Evolutionary conservation across 257 asterid species (phyloP), one percentile per base, ranked within the genome.

Genomic region (Forsythia viridissima): DNA sequence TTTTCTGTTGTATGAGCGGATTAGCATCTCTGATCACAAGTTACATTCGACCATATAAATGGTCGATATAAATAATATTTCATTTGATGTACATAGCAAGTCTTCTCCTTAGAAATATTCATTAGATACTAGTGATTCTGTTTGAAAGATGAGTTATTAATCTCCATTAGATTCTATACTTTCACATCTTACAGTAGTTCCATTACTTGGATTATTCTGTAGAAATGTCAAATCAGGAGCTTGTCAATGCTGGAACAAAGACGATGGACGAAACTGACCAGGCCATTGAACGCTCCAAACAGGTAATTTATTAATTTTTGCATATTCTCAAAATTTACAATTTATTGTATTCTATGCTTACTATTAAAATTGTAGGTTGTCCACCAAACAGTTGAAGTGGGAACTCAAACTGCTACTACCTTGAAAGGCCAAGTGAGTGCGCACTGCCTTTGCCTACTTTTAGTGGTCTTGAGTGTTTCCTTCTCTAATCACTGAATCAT

Each of bases 181-280:
- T 71, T 80, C 77, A 38, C 16, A 73, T 72, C 87, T 84, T 76
- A 87, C 75, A 36, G 65, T 78, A 79, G 75, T 84, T 61, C 79
- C 43, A 55, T 83, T 81, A 79, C 70, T 61, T 85, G 74, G 72
- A 55, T 73, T 75, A 71, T 84, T 51, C 63, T 81, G 77, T 83
- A 96, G 99, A 85, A 85, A 96, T 96, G 99, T 92, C 99, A 78
- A 96, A 93, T 79, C 98, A 93, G 89, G 94, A 93, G 93, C 99
- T 96, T 79, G 76, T 96, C 73, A 71, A 83, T 84, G 89, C 94
- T 79, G 99, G 99, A 68, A 82, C 52, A 76, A 90, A 82, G 88
- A 86, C 85, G 43, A 90, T 96, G 97, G 97, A 96, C 81, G 98
- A 96, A 94, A 96, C 99, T 78, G 99, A 96, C 86, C 98, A 96